A percentile compares a stretch with the other conserved stretches of the same genome.
Conservation (phyloP, 208 protist genomes). For the Leishmania tropica region DNA sequence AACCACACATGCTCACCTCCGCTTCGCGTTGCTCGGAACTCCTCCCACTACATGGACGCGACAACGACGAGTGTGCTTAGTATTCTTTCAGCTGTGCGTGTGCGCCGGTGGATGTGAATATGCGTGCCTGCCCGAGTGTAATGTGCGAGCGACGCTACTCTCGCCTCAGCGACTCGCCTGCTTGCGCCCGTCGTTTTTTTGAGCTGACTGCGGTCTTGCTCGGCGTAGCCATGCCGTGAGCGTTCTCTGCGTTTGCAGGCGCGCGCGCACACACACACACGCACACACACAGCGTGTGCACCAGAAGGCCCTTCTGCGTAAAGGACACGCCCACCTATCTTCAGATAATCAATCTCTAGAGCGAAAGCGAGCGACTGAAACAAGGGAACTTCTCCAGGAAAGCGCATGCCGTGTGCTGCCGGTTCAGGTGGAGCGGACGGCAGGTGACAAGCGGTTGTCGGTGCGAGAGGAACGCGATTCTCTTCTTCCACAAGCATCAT, state of each 20-base stretch:
- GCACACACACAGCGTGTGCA: neutral
- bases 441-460: neutral
- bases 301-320: neutral
- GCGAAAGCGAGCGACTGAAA: neutral
- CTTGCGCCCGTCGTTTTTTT: neutral
- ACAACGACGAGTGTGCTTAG: neutral
- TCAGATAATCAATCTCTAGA: neutral
- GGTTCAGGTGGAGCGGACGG: neutral
- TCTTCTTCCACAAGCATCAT: neutral
- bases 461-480: neutral
- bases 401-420: neutral
- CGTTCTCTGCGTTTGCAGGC: neutral
- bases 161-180: neutral
- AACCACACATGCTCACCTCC: neutral
- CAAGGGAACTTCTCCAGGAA: neutral
- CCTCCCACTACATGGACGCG: neutral
- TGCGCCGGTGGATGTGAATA: neutral
- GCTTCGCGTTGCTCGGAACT: neutral
- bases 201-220: neutral
- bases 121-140: neutral
- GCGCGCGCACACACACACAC: neutral
- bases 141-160: neutral
- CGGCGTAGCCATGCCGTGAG: neutral
- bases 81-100: too few relatives aligned
- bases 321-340: neutral